Evolutionary conservation across 495 filamentous ascomycete genomes (phyloP).

Genomic region (Lindgomyces ingoldianus): DNA sequence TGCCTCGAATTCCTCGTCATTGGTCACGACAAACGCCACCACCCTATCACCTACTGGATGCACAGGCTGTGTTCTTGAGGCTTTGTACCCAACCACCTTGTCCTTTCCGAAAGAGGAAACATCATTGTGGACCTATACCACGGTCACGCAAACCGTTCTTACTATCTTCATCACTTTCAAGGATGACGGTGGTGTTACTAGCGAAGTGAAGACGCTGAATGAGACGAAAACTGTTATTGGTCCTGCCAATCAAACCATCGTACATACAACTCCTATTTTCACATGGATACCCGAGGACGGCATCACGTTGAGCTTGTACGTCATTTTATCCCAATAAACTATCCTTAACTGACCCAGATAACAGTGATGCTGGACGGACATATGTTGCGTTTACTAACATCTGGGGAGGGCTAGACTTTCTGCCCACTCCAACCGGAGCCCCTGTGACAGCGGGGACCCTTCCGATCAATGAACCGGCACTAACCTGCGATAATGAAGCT

Average conservation of each 20-base stretch:
- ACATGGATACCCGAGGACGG: neutral
- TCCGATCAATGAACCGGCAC: neutral
- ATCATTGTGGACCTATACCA: constrained; percentile 9
- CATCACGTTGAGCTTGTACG: constrained; percentile 17
- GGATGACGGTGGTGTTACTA: constrained; percentile 3
- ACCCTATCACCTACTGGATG: constrained; percentile 15
- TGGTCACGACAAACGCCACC: constrained; percentile 4
- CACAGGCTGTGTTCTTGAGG: constrained; percentile 33
- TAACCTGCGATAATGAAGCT: constrained; percentile 5
- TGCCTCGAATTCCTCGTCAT: constrained; percentile 8
- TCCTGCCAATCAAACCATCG: constrained; percentile 10
- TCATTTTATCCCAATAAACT: neutral
- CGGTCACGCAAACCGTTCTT: constrained; percentile 17
- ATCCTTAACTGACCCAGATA: constrained; percentile 3
- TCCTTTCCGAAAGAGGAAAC: neutral
- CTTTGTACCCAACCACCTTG: constrained; percentile 18
- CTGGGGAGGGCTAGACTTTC: constrained; percentile 3
- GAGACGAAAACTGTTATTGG: constrained; percentile 18
- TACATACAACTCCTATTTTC: constrained; percentile 6
- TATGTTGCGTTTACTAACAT: constrained; percentile 27
- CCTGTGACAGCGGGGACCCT: neutral
- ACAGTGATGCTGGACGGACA: constrained; percentile 13
- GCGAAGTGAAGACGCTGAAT: neutral
- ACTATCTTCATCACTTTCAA: neutral
- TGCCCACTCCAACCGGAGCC: neutral